Percentiles rank a stretch among this genome's conserved stretches.
Evolutionary conservation across 2,329 filamentous ascomycete genomes (phyloP).

Genomic region (Alternaria arborescens): DNA sequence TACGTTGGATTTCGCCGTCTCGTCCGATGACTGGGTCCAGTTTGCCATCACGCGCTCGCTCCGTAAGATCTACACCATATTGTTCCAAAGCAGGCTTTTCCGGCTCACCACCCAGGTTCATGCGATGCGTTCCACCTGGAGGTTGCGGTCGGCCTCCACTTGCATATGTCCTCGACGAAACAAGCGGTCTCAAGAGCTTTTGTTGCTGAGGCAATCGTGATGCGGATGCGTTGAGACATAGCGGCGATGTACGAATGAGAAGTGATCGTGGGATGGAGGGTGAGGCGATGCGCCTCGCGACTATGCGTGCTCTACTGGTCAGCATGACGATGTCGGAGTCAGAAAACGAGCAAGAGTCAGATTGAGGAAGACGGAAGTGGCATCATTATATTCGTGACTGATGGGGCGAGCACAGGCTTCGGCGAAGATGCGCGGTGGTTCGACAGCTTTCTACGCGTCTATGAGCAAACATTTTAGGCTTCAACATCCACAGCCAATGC

Average conservation of each 20-base stretch:
- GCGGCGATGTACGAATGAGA: constrained; percentile 27
- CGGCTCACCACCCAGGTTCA: constrained; percentile 80
- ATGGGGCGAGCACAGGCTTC: constrained; percentile 32
- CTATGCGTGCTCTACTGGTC: constrained; percentile 45
- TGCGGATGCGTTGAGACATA: constrained; percentile 35
- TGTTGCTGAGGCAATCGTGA: constrained; percentile 10
- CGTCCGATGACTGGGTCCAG: constrained; percentile 95
- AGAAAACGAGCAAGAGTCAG: constrained; percentile 10
- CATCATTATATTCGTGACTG: constrained; percentile 36
- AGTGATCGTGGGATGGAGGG: constrained; percentile 26
- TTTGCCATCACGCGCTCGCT: constrained; percentile 83
- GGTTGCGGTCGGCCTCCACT: constrained; percentile 75
- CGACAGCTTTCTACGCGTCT: constrained; percentile 30
- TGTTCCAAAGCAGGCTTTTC: constrained; percentile 90
- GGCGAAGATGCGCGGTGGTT: constrained; percentile 34
- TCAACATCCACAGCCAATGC: constrained; percentile 4
- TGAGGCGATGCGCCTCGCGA: constrained; percentile 45
- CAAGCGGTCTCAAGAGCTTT: constrained; percentile 47
- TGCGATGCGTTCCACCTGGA: constrained; percentile 90
- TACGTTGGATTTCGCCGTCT: constrained; percentile 89
- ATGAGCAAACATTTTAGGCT: constrained; percentile 11
- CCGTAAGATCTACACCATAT: constrained; percentile 90
- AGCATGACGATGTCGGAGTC: constrained; percentile 41
- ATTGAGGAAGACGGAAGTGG: constrained; percentile 7
- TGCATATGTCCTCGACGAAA: constrained; percentile 64